These are phyloP conservation scores for Pseudonectria buxi DNA, from an alignment of 2,329 filamentous ascomycete genomes.

Conservation along the genomic window DNA sequence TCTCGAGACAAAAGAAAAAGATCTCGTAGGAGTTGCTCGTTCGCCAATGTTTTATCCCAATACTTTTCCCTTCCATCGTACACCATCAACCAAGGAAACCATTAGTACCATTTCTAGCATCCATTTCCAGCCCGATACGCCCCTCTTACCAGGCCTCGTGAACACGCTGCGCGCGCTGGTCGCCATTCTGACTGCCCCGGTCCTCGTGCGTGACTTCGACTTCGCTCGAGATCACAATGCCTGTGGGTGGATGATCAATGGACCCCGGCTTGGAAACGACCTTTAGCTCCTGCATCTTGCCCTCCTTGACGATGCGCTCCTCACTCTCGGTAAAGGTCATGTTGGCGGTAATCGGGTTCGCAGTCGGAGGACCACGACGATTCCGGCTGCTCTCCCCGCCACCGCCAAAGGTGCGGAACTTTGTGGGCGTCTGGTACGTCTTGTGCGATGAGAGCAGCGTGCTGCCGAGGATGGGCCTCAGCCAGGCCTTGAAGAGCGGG, in stretches of 20 bases:
- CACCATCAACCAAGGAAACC: no score
- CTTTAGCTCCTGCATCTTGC: constrained; percentile 33
- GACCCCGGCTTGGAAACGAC: constrained; percentile 4
- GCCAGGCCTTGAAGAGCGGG: constrained; percentile 35
- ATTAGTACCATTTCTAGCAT: no score
- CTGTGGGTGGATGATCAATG: constrained; percentile 13
- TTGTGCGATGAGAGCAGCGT: constrained; percentile 28
- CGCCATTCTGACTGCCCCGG: constrained; percentile 6
- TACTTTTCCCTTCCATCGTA: no score
- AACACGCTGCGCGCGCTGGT: background rate
- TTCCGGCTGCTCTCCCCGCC: constrained; percentile 23
- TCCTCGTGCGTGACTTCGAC: constrained; percentile 28
- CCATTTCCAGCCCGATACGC: no score
- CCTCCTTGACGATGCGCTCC: constrained; percentile 36
- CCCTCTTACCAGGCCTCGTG: constrained; percentile 9
- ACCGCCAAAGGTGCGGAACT: constrained; percentile 35
- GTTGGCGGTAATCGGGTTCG: constrained; percentile 29
- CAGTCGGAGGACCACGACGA: constrained; percentile 24
- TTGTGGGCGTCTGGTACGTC: constrained; percentile 30
- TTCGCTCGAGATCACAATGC: constrained; percentile 36
- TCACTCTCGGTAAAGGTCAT: constrained; percentile 32
- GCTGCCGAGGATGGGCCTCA: constrained; percentile 25
- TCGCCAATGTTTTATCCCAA: no score
- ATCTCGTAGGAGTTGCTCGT: no score
- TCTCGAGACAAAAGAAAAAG: no score